Conservation (phyloP, 2,329 filamentous ascomycete species). For the Calonectria ilicicola region DNA sequence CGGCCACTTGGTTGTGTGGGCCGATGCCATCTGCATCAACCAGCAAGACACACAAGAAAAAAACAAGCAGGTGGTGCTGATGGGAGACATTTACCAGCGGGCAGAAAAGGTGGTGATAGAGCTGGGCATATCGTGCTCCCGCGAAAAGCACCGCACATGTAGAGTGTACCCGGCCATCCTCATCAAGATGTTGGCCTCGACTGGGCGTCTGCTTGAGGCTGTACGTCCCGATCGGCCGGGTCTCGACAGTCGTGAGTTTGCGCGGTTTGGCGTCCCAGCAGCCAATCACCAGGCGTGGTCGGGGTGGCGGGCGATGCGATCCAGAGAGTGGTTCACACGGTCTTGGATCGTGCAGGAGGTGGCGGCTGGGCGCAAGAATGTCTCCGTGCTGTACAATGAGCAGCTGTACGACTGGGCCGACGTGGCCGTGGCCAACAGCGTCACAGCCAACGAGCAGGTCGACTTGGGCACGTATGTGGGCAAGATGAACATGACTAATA, state of each 20-base stretch:
- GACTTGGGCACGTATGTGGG: not conserved
- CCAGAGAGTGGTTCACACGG: constrained; percentile 15
- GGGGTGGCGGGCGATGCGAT: constrained; percentile 18
- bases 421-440: constrained; percentile 9
- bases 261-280: constrained; percentile 11
- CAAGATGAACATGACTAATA: constrained; percentile 17
- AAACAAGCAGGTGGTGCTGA: not conserved
- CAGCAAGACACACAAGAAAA: constrained; percentile 11
- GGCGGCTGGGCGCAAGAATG: constrained; percentile 6
- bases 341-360: constrained; percentile 25
- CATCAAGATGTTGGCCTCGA: constrained; percentile 17
- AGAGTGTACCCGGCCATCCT: constrained; percentile 19
- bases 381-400: constrained; percentile 12
- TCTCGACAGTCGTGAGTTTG: constrained; percentile 1
- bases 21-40: constrained; percentile 4
- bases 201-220: not conserved
- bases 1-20: constrained; percentile 18
- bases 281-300: constrained; percentile 15
- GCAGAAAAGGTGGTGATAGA: not conserved
- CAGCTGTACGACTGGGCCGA: constrained; percentile 11
- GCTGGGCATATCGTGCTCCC: constrained; percentile 9
- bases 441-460: constrained; percentile 17
- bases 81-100: not conserved
- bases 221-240: constrained; percentile 6
- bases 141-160: constrained; percentile 2